Evolutionary conservation across 169 alveolate species (phyloP), one percentile per base, ranked within the genome.

Genomic region (Cystoisospora suis): DNA sequence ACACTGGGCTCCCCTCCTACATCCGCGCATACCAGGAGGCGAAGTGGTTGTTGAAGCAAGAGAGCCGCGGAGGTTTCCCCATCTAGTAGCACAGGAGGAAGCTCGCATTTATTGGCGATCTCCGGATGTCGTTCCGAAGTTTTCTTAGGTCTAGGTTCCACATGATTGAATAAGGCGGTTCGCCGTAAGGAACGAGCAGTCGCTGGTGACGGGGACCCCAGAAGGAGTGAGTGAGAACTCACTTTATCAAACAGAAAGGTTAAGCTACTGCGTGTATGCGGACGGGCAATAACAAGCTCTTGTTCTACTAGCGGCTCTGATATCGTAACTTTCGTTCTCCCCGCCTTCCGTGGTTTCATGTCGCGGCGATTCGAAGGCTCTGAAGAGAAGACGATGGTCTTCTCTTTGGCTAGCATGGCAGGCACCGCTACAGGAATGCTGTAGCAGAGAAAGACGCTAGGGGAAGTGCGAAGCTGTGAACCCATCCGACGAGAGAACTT

Each of bases 1-100:
- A n/a, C n/a, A n/a, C n/a, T n/a, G n/a, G n/a, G n/a, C n/a, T n/a
- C n/a, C n/a, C n/a, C n/a, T n/a, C n/a, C n/a, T n/a, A n/a, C n/a
- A n/a, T n/a, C n/a, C n/a, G n/a, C n/a, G 15, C 77, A 65, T 5
- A 65, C 45, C 42, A 65, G 77, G 77, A 65, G 34, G 77, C 77
- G 77, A 1, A 65, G 1, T 2, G 77, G 77, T 44, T 65, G 77
- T 7, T 44, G 77, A 20, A 65, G 77, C n/a, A n/a, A n/a, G n/a
- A n/a, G n/a, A n/a, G n/a, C n/a, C n/a, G n/a, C n/a, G n/a, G n/a
- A n/a, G n/a, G n/a, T n/a, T n/a, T n/a, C n/a, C n/a, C n/a, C n/a
- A n/a, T n/a, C n/a, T n/a, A n/a, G n/a, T n/a, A n/a, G n/a, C n/a
- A n/a, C n/a, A n/a, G n/a, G n/a, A n/a, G n/a, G n/a, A n/a, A n/a